phyloP scores from a whole-genome alignment of 2,329 filamentous ascomycete genomes.

The Claviceps lovelessii region DNA sequence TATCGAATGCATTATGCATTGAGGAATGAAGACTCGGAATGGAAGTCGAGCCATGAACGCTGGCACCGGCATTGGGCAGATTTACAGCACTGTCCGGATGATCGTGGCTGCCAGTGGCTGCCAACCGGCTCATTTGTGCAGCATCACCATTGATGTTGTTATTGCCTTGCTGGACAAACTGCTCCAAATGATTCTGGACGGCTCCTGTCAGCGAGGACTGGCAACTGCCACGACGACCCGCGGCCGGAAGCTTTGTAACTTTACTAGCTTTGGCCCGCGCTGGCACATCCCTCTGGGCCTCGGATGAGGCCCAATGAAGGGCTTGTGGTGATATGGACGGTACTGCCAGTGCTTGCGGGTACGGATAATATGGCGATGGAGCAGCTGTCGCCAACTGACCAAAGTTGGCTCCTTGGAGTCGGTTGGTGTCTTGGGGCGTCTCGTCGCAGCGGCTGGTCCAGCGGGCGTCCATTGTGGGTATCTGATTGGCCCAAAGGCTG shows the following conservation, averaged over 20 bases:
- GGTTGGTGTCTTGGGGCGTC: background rate
- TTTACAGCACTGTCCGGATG: constrained; percentile 6
- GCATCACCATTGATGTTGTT: background rate
- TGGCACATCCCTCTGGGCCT: constrained; percentile 8
- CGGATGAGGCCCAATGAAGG: background rate
- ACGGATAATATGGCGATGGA: constrained; percentile 1
- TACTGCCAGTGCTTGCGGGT: constrained; percentile 2
- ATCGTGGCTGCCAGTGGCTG: background rate
- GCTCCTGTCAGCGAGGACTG: constrained; percentile 13
- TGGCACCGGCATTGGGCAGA: constrained; percentile 4
- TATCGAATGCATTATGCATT: background rate
- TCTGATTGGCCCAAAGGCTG: constrained; percentile 1
- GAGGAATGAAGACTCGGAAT: background rate
- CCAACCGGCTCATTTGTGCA: background rate
- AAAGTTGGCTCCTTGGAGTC: background rate
- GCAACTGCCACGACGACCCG: constrained; percentile 9
- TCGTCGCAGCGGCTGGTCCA: constrained; percentile 3
- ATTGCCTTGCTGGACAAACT: constrained; percentile 8
- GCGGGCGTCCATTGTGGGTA: constrained; percentile 2
- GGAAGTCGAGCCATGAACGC: constrained; percentile 5
- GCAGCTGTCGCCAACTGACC: constrained; percentile 13
- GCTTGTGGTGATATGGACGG: constrained; percentile 1
- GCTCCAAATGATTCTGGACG: constrained; percentile 20
- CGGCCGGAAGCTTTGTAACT: constrained; percentile 26
- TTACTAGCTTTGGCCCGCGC: constrained; percentile 27